Conservation (phyloP, 2,329 filamentous ascomycete species). For the Dothiorella sarmentorum region DNA sequence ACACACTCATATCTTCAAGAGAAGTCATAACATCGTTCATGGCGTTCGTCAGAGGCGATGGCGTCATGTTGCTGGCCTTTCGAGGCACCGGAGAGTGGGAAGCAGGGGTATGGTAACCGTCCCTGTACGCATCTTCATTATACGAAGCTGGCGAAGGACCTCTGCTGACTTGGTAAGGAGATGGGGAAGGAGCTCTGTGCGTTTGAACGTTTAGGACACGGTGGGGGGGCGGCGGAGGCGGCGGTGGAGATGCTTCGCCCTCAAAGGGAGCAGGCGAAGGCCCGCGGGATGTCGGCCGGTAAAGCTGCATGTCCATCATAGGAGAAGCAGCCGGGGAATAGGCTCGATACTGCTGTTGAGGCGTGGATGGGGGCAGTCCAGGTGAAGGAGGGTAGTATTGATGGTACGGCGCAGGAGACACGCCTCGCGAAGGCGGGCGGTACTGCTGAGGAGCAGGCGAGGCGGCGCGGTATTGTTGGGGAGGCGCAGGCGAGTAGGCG, state of each 20-base stretch:
- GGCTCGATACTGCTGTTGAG: conserved; percentile 18
- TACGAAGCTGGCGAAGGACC: conserved; percentile 29
- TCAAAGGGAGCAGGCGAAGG: conserved; percentile 25
- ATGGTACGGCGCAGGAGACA: conserved; percentile 16
- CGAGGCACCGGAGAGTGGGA: conserved; percentile 62
- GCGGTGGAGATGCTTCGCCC: conserved; percentile 65
- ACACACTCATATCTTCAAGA: conserved; percentile 76
- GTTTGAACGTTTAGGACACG: conserved; percentile 52
- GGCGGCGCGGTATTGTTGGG: conserved; percentile 22
- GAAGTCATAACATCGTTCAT: conserved; percentile 99
- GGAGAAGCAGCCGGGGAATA: conserved; percentile 20
- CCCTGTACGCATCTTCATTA: conserved; percentile 27
- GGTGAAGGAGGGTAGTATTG: conserved; percentile 33
- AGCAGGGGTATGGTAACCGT: conserved; percentile 57
- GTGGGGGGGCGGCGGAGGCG: conserved; percentile 81
- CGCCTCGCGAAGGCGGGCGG: conserved; percentile 26
- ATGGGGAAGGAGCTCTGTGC: conserved; percentile 47
- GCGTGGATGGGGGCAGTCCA: conserved; percentile 29
- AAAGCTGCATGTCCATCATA: conserved; percentile 4
- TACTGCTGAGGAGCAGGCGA: conserved; percentile 30
- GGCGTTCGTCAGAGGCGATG: conserved; percentile 85
- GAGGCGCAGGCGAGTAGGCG: not conserved
- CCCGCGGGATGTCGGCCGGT: conserved; percentile 20
- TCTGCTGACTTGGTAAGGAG: conserved; percentile 23
- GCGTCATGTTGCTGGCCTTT: conserved; percentile 56